Percentiles rank a stretch among this genome's conserved stretches.
These are phyloP conservation scores for Mycosphaerella sp. DNA, from an alignment of 2,329 filamentous ascomycete genomes.

Conservation along the genomic window DNA sequence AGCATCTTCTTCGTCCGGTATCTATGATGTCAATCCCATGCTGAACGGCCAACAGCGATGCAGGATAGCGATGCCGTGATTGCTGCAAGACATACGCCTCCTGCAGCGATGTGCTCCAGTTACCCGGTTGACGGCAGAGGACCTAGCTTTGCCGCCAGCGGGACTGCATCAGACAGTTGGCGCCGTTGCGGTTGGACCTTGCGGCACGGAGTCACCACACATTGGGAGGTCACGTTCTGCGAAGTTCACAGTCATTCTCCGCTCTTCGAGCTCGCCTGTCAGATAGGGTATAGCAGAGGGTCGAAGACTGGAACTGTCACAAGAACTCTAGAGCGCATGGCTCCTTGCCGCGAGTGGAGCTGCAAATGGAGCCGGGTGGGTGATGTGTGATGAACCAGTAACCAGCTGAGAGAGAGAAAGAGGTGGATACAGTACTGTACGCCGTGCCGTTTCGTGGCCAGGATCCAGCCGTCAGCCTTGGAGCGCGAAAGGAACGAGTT, in stretches of 20 bases:
- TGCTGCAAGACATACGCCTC: constrained; percentile 13
- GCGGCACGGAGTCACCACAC: too few species aligned
- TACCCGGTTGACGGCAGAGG: constrained; percentile 17
- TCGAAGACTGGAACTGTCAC: too few species aligned
- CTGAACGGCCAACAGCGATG: not conserved
- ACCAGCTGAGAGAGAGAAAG: not conserved
- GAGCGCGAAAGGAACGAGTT: constrained; percentile 18
- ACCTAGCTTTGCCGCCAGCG: too few species aligned
- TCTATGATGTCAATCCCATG: not conserved
- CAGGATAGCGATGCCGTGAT: constrained; percentile 3
- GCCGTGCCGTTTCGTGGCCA: constrained; percentile 20
- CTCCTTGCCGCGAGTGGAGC: too few species aligned
- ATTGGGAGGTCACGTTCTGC: too few species aligned
- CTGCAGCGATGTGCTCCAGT: constrained; percentile 12
- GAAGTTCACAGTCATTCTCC: too few species aligned
- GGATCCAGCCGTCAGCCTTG: constrained; percentile 12
- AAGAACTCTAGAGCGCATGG: too few species aligned
- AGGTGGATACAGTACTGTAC: constrained; percentile 17
- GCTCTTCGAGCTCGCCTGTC: too few species aligned
- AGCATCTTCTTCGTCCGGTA: not conserved
- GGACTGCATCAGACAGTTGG: not conserved
- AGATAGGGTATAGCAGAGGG: too few species aligned
- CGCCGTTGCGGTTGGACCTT: too few species aligned
- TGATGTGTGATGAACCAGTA: too few species aligned
- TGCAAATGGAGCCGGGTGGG: too few species aligned